A percentile compares a stretch with the other conserved stretches of the same genome.
Evolutionary conservation across 768 basidiomycete genomes (phyloP).

Genomic region (Tephrocybe sp.): DNA sequence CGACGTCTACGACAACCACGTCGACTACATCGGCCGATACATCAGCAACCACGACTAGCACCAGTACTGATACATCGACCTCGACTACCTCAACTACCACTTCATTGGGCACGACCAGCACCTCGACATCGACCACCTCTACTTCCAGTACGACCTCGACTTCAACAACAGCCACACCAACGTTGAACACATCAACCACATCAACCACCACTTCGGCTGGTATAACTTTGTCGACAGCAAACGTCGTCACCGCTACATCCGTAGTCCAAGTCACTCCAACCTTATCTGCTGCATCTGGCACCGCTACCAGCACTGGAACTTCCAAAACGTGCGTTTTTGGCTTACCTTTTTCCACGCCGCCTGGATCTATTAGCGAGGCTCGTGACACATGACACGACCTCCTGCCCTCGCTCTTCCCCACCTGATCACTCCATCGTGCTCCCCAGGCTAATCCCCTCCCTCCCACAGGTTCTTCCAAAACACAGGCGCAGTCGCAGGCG

Average conservation of each 20-base stretch:
- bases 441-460: neutral
- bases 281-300: neutral
- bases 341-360: too few species aligned
- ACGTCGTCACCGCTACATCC: neutral
- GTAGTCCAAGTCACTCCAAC: neutral
- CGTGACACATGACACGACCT: too few species aligned
- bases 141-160: neutral
- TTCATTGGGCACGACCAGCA: neutral
- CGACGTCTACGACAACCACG: neutral
- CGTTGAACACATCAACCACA: neutral
- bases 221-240: neutral
- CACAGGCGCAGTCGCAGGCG: conserved; percentile 71
- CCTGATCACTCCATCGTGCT: too few species aligned
- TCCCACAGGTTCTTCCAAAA: conserved; percentile 76
- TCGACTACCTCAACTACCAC: neutral
- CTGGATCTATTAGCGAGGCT: too few species aligned
- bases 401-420: too few species aligned
- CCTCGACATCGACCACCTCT: neutral
- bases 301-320: neutral
- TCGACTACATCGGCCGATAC: neutral
- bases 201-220: neutral
- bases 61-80: neutral
- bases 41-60: neutral
- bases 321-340: neutral
- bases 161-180: neutral